Base-by-base conservation (phyloP, 805 yeast genomes). In the Priceomyces castillae region DNA sequence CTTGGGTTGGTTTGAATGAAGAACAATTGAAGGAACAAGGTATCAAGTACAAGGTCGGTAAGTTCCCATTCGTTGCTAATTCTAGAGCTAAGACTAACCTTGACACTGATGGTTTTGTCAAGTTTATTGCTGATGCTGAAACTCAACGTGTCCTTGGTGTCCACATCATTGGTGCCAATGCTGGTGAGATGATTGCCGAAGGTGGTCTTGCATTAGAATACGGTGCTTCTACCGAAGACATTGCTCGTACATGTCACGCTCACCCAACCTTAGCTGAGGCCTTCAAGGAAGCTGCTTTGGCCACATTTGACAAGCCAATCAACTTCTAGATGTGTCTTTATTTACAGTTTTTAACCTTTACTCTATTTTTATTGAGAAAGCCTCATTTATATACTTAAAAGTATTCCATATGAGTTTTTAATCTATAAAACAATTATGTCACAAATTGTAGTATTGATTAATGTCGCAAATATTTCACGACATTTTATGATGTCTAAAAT, bases 141-240 rank as follows among this genome's bases (percentile, higher is more conserved):
- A 92, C 99, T 50, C 96, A 94, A 74, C 83, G 99, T 71, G 80
- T 94, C 36, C 76, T 94, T 54, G 99, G 99, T 68, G 90, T 86
- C 49, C 99, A 94, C 76, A 92, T 94, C 65, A 85, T 90, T 56
- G 99, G 99, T 57, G 86, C 99, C 56, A 90, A 88, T 64, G 99
- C 99, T 47, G 99, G 99, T 73, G 99, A 94, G 78, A 88, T 94
- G 97, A 94, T 94, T 66, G 98, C 95, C 53, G 99, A 95, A 77
- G 97, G 90, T 51, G 95, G 96, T 54, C 79, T 94, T 64, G 99
- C 99, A 36, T 69, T 94, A 51, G 99, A 94, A 75, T 94, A 94
- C 73, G 99, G 99, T 68, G 99, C 99, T 43, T 84, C 95, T 41
- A 87, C 97, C 41, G 99, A 94, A 75, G 99, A 94, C 65, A 78